Evolutionary conservation across 2,329 filamentous ascomycete species (phyloP).

Genomic region (Dothiorella sarmentorum): DNA sequence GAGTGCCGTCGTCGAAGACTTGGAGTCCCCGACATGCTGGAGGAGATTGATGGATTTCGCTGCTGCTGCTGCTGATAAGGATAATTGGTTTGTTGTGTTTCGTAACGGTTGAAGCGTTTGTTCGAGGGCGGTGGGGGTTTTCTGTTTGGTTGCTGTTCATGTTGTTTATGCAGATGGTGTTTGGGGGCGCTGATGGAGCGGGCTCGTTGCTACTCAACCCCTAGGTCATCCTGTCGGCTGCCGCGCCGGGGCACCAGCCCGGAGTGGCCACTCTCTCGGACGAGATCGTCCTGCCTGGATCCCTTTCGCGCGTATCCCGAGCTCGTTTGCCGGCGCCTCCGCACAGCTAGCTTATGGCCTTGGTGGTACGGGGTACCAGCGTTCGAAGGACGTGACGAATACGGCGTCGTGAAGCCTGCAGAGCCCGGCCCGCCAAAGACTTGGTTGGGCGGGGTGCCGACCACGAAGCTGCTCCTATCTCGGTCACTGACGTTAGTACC

Average conservation of each 20-base stretch:
- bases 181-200: not conserved
- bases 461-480: not conserved
- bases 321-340: conserved; percentile 19
- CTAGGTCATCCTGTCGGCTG: conserved; percentile 4
- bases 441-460: conserved; percentile 15
- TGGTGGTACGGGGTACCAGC: not conserved
- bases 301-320: conserved; percentile 9
- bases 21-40: not conserved
- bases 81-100: not conserved
- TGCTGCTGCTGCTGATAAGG: not conserved
- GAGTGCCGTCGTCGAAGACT: conserved; percentile 2
- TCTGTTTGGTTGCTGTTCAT: not conserved
- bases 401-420: not conserved
- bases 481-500: not conserved
- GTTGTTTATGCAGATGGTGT: conserved; percentile 2
- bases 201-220: conserved; percentile 5
- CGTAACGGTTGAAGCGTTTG: conserved; percentile 8
- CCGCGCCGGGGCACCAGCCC: conserved; percentile 2
- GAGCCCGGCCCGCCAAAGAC: not conserved
- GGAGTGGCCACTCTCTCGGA: conserved; percentile 6
- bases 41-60: not conserved
- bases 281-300: conserved; percentile 9
- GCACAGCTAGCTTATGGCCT: conserved; percentile 13
- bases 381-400: not conserved
- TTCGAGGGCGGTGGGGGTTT: conserved; percentile 10